phyloP scores from a whole-genome alignment of 2,329 filamentous ascomycete genomes.

The Orbilia brochopaga region DNA sequence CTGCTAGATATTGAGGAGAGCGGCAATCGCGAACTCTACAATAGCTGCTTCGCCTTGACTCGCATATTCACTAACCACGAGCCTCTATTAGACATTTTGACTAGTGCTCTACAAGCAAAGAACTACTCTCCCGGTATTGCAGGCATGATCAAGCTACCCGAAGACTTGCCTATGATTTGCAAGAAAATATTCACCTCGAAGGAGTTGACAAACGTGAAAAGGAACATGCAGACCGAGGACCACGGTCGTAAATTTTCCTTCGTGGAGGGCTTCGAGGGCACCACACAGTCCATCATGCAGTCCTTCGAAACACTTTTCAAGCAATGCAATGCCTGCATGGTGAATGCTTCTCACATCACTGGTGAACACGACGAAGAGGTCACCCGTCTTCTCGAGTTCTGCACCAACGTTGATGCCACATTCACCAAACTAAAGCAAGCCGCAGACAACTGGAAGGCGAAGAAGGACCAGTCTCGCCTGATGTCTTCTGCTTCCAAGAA shows the following conservation, averaged over 20 bases:
- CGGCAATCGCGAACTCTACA: slow-evolving; percentile 50
- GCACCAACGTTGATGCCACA: slow-evolving; percentile 47
- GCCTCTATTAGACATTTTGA: slow-evolving; percentile 40
- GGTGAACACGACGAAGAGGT: slow-evolving; percentile 43
- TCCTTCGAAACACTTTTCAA: slow-evolving; percentile 33
- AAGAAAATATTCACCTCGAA: slow-evolving; percentile 28
- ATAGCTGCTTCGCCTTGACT: slow-evolving; percentile 39
- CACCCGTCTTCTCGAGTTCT: slow-evolving; percentile 47
- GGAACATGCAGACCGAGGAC: slow-evolving; percentile 32
- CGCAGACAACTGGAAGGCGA: slow-evolving; percentile 16
- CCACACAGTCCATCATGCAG: slow-evolving; percentile 42
- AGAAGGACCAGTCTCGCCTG: slow-evolving; percentile 14
- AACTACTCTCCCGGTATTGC: slow-evolving; percentile 47
- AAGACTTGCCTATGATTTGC: slow-evolving; percentile 14
- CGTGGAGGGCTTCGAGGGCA: slow-evolving; percentile 34
- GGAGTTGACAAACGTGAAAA: slow-evolving; percentile 21
- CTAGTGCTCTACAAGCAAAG: slow-evolving; percentile 40
- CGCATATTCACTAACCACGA: slow-evolving; percentile 37
- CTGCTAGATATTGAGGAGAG: slow-evolving; percentile 50
- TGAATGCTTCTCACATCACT: slow-evolving; percentile 34
- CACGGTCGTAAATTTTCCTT: too few relatives aligned
- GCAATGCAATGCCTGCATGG: slow-evolving; percentile 47
- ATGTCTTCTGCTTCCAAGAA: slow-evolving; percentile 9
- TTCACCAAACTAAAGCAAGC: slow-evolving; percentile 15
- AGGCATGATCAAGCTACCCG: slow-evolving; percentile 16